Evolutionary conservation across 2,329 filamentous ascomycete genomes (phyloP).

Genomic region (Aspergillus vadensis): DNA sequence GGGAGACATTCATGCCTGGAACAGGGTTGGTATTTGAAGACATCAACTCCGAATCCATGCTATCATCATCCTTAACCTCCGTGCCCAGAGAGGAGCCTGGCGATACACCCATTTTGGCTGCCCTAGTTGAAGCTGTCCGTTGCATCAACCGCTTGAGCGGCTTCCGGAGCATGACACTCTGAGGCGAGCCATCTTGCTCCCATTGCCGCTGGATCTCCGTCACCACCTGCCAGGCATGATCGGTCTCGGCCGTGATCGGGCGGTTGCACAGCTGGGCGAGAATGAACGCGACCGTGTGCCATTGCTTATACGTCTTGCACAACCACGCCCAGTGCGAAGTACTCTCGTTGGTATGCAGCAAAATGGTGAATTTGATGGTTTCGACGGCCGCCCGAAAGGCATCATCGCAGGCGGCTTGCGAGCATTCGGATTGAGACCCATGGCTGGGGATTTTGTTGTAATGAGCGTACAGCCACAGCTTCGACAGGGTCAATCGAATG

Average conservation of each 20-base stretch:
- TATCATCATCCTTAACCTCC: neutral
- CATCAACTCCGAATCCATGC: neutral
- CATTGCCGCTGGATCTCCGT: conserved; percentile 24
- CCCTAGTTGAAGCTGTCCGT: conserved; percentile 5
- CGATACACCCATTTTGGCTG: neutral
- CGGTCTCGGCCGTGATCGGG: conserved; percentile 19
- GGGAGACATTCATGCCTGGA: too few relatives aligned
- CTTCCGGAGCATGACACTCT: conserved; percentile 18
- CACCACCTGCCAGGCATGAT: conserved; percentile 30
- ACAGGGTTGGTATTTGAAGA: too few relatives aligned
- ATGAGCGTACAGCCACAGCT: conserved; percentile 59
- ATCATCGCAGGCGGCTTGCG: conserved; percentile 50
- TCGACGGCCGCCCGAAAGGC: conserved; percentile 67
- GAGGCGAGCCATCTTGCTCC: conserved; percentile 9
- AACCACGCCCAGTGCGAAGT: conserved; percentile 60
- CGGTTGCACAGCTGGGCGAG: conserved; percentile 54
- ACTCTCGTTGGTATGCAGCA: conserved; percentile 60
- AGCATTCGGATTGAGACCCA: neutral
- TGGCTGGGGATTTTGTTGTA: conserved; percentile 13
- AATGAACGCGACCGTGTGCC: conserved; percentile 59
- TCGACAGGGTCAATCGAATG: conserved; percentile 66
- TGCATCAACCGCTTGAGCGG: conserved; percentile 23
- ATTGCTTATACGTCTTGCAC: conserved; percentile 59
- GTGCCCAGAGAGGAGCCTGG: neutral
- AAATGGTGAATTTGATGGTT: conserved; percentile 64